These are phyloP conservation scores for Dichotomopilus funicola DNA, from an alignment of 2,329 filamentous ascomycete species.

Conservation along the genomic window DNA sequence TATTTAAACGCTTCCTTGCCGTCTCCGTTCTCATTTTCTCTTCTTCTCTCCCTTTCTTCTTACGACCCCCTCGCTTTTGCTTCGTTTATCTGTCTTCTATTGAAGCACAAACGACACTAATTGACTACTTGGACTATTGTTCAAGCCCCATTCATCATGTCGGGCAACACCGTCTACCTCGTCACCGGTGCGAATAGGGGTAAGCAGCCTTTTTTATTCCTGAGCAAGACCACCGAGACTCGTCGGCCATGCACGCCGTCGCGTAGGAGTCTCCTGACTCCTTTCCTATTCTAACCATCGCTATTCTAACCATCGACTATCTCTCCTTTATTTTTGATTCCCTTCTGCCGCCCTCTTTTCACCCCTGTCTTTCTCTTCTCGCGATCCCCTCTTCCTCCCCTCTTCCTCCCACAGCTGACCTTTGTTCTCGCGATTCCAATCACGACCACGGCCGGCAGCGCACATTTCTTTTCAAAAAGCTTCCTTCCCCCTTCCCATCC, in stretches of 20 bases:
- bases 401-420: neutral
- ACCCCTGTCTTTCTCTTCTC: neutral
- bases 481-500: neutral
- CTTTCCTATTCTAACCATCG: neutral
- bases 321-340: neutral
- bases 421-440: neutral
- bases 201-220: constrained; percentile 9
- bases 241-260: too few species aligned
- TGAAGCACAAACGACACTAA: neutral
- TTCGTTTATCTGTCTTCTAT: neutral
- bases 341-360: neutral
- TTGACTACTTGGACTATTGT: too few species aligned
- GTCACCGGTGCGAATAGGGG: constrained; percentile 29
- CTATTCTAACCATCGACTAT: neutral
- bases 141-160: constrained; percentile 14
- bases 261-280: too few species aligned
- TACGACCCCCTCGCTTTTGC: neutral
- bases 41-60: neutral
- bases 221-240: too few species aligned
- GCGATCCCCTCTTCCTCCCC: too few species aligned
- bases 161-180: constrained; percentile 25
- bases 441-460: neutral
- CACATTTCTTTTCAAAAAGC: neutral
- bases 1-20: constrained; percentile 11
- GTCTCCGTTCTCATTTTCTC: neutral